Percentiles rank a stretch among this genome's conserved stretches.
These are phyloP conservation scores for Termitomyces sp. DNA, from an alignment of 768 basidiomycete species.

Conservation along the genomic window DNA sequence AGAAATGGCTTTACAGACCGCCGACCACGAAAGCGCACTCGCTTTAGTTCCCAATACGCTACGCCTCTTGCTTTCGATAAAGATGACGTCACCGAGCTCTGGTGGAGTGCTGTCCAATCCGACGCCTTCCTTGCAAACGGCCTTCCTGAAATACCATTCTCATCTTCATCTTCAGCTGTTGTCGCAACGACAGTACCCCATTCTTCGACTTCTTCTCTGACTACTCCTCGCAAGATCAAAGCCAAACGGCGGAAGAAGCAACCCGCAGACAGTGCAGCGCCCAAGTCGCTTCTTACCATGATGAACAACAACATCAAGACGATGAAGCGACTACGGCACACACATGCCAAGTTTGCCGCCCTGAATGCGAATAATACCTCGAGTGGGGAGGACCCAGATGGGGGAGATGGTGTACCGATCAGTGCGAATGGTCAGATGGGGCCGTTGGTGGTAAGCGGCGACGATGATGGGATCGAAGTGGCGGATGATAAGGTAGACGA, in stretches of 20 bases:
- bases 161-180: conserved; percentile 19
- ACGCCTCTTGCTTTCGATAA: conserved; percentile 31
- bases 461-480: conserved; percentile 20
- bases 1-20: conserved; percentile 31
- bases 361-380: conserved; percentile 30
- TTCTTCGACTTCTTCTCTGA: conserved; percentile 9
- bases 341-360: conserved; percentile 65
- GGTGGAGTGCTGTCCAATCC: conserved; percentile 72
- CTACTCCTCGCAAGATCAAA: conserved; percentile 15
- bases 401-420: conserved; percentile 30
- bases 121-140: conserved; percentile 60
- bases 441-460: conserved; percentile 8
- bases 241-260: conserved; percentile 31
- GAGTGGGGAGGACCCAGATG: conserved; percentile 28
- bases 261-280: not conserved
- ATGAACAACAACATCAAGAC: conserved; percentile 79
- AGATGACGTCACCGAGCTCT: conserved; percentile 48
- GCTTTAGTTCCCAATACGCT: conserved; percentile 37
- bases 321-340: conserved; percentile 65
- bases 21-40: conserved; percentile 60
- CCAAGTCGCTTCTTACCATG: conserved; percentile 51
- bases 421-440: conserved; percentile 18
- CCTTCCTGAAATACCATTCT: conserved; percentile 48
- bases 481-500: conserved; percentile 52
- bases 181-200: not conserved